phyloP scores from a whole-genome alignment of 805 yeast genomes.

The Cyberlindnera maritima region DNA sequence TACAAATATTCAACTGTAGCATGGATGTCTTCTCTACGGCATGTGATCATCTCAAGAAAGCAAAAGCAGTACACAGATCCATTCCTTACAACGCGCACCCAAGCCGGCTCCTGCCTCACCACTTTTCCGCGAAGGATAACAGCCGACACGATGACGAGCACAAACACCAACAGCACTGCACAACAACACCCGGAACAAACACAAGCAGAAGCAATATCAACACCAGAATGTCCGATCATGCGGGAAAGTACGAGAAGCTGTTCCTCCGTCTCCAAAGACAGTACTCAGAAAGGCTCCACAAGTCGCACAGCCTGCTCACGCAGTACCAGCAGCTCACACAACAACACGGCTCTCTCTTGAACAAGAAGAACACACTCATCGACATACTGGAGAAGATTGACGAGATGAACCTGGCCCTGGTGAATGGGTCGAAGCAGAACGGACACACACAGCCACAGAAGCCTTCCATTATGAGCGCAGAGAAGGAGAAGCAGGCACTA shows the following conservation, averaged over 20 bases:
- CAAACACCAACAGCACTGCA: too few species aligned
- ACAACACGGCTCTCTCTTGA: constrained; percentile 1
- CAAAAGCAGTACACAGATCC: too few species aligned
- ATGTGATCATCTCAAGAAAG: too few species aligned
- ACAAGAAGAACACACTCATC: constrained; percentile 8
- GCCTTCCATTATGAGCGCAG: background rate
- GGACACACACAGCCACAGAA: background rate
- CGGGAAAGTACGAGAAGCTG: constrained; percentile 5
- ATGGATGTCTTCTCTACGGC: too few species aligned
- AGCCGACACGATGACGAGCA: too few species aligned
- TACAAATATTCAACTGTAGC: too few species aligned
- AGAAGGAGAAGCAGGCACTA: background rate
- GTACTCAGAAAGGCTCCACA: constrained; percentile 11
- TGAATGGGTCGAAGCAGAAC: background rate
- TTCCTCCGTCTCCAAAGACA: constrained; percentile 8
- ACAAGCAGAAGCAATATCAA: too few species aligned
- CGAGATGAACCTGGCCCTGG: background rate
- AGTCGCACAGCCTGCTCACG: constrained; percentile 4
- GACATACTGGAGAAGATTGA: constrained; percentile 4
- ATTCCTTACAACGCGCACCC: too few species aligned
- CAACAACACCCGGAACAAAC: too few species aligned
- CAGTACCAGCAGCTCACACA: constrained; percentile 11
- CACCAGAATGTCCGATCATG: background rate
- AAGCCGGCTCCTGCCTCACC: too few species aligned
- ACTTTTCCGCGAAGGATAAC: too few species aligned